Conservation (phyloP, 2,329 filamentous ascomycete species). For the Didymella sp. region DNA sequence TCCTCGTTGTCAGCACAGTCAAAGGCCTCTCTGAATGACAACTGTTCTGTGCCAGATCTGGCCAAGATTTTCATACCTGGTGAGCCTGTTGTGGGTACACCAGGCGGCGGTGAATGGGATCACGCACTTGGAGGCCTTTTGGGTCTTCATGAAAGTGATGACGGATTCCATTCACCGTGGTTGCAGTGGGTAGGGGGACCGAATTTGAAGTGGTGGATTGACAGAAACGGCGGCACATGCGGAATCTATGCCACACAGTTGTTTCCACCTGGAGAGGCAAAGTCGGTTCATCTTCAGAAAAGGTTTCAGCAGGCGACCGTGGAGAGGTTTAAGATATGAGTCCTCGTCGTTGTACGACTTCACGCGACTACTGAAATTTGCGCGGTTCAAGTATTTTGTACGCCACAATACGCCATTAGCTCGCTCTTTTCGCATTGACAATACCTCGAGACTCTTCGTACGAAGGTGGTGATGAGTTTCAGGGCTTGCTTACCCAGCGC, state of each 20-base stretch:
- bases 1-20: conserved; percentile 16
- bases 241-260: conserved; percentile 39
- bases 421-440: not conserved
- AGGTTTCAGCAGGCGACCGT: conserved; percentile 33
- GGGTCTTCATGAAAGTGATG: conserved; percentile 22
- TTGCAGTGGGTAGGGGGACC: conserved; percentile 35
- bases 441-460: not conserved
- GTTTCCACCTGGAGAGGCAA: conserved; percentile 31
- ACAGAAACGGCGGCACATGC: conserved; percentile 32
- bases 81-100: conserved; percentile 20
- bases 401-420: too few species aligned
- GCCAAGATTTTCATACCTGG: conserved; percentile 29
- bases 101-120: conserved; percentile 22
- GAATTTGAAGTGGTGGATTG: conserved; percentile 39
- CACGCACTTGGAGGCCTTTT: conserved; percentile 27
- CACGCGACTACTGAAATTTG: not conserved
- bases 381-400: too few species aligned
- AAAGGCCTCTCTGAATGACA: conserved; percentile 12
- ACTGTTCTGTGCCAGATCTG: conserved; percentile 9
- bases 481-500: conserved; percentile 5
- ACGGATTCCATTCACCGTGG: conserved; percentile 21
- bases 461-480: not conserved
- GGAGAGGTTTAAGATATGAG: not conserved
- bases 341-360: not conserved
- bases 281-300: conserved; percentile 23